These are phyloP conservation scores for Aegilops umbellulata DNA, from an alignment of 176 grass and related monocot genomes.

Conservation along the genomic window DNA sequence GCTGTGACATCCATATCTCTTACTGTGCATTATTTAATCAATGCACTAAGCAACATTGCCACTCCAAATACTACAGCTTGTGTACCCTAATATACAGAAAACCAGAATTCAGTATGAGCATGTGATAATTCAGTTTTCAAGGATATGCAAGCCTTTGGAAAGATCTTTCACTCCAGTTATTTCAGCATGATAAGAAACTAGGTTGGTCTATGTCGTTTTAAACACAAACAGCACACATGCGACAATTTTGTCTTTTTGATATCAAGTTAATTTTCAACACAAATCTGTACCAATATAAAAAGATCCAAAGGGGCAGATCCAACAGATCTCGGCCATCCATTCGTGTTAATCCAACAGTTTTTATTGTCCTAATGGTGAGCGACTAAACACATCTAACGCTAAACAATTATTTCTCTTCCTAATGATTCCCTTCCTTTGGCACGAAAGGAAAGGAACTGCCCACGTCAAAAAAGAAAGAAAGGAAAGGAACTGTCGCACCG, in stretches of 20 bases:
- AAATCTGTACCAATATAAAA: not conserved
- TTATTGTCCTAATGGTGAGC: too few relatives aligned
- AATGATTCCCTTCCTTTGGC: too few relatives aligned
- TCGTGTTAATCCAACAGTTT: too few relatives aligned
- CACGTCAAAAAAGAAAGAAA: too few relatives aligned
- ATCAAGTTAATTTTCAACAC: not conserved
- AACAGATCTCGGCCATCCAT: too few relatives aligned
- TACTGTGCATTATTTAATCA: not conserved
- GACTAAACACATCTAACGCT: too few relatives aligned
- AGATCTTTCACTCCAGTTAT: not conserved
- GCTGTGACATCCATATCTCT: not conserved
- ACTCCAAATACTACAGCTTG: conserved; percentile 1
- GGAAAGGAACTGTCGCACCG: too few relatives aligned
- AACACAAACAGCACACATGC: not conserved
- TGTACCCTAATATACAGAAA: conserved; percentile 3
- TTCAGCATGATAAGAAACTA: not conserved
- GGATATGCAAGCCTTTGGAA: not conserved
- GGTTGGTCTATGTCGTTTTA: not conserved
- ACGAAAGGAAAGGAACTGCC: too few relatives aligned
- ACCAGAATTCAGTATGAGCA: not conserved
- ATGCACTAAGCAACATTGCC: not conserved
- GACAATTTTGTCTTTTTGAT: not conserved
- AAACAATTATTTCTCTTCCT: too few relatives aligned
- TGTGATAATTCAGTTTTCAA: not conserved
- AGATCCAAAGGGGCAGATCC: too few relatives aligned